phyloP scores from a whole-genome alignment of 2,329 filamentous ascomycete genomes.

The Epichloe baconii region DNA sequence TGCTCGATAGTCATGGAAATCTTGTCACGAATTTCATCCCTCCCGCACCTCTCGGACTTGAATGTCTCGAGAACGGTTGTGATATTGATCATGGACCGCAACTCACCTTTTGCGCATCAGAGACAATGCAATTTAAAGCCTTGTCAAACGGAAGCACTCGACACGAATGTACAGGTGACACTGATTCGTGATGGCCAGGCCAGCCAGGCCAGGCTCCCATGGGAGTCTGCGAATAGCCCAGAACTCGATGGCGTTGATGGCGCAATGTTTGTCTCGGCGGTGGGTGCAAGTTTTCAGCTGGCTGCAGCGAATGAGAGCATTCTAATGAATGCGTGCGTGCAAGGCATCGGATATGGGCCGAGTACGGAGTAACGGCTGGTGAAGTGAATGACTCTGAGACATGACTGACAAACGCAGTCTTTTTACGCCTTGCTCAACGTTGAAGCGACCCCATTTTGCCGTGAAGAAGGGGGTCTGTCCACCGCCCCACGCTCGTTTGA shows the following conservation, averaged over 20 bases:
- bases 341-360: too few relatives aligned
- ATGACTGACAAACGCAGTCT: too few relatives aligned
- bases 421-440: too few relatives aligned
- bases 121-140: neutral
- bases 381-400: too few relatives aligned
- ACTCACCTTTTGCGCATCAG: neutral
- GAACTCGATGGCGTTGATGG: neutral
- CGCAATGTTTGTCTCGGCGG: neutral
- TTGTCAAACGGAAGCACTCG: neutral
- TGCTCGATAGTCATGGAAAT: too few relatives aligned
- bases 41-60: too few relatives aligned
- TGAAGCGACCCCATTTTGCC: too few relatives aligned
- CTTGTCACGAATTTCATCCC: too few relatives aligned
- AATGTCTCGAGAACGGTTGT: too few relatives aligned
- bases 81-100: too few relatives aligned
- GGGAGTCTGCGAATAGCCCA: neutral
- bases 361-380: too few relatives aligned
- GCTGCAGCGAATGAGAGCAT: neutral
- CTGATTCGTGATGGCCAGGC: neutral
- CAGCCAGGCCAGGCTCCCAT: neutral
- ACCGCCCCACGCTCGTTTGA: neutral
- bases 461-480: neutral
- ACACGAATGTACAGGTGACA: neutral
- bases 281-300: neutral
- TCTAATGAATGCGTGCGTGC: neutral